Evolutionary conservation across 2,329 filamentous ascomycete genomes (phyloP).

Genomic region (Malbranchea cinnamomea): DNA sequence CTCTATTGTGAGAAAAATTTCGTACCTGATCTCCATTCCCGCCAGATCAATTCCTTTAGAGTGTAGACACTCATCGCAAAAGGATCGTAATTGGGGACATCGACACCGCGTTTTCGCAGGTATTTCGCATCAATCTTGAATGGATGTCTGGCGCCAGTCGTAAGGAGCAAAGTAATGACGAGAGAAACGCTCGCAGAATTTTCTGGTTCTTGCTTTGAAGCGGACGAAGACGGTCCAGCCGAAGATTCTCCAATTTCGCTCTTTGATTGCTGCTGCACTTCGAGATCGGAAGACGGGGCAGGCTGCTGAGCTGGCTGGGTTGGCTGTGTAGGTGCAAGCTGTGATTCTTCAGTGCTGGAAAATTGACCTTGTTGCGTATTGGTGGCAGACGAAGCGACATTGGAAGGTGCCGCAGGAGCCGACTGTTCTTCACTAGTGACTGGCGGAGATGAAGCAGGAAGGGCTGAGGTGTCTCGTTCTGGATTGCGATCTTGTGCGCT

Average conservation of each 20-base stretch:
- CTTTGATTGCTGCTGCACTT: neutral
- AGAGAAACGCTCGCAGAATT: conserved; percentile 21
- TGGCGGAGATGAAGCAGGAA: too few relatives aligned
- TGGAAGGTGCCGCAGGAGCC: too few relatives aligned
- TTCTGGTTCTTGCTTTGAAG: conserved; percentile 23
- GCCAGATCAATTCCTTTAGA: conserved; percentile 81
- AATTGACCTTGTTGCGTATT: too few relatives aligned
- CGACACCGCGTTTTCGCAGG: conserved; percentile 63
- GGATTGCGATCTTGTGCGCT: too few relatives aligned
- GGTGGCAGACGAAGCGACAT: too few relatives aligned
- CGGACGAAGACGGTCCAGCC: conserved; percentile 5
- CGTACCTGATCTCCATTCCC: conserved; percentile 70
- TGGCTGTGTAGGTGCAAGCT: too few relatives aligned
- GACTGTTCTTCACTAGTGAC: too few relatives aligned
- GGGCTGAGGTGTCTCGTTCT: too few relatives aligned
- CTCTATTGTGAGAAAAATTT: conserved; percentile 3
- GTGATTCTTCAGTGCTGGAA: too few relatives aligned
- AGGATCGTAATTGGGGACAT: conserved; percentile 62
- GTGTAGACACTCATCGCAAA: conserved; percentile 88
- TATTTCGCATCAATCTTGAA: conserved; percentile 85
- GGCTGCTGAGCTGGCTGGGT: too few relatives aligned
- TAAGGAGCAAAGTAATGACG: conserved; percentile 65
- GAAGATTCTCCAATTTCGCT: conserved; percentile 5
- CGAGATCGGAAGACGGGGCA: too few relatives aligned
- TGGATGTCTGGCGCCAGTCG: conserved; percentile 68